phyloP scores from a whole-genome alignment of 805 yeast species.

The Phaffomyces antillensis region DNA sequence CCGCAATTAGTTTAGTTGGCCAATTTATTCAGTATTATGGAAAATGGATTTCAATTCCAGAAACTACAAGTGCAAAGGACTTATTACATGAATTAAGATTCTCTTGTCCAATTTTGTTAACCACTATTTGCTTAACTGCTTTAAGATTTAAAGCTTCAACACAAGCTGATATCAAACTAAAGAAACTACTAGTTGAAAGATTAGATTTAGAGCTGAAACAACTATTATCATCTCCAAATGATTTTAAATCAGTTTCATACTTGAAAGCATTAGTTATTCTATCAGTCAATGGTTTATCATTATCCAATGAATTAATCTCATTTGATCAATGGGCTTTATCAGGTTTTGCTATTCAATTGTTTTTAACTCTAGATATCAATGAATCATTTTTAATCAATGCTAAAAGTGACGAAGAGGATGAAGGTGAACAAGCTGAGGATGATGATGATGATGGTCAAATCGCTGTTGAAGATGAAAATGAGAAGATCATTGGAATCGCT shows the following conservation, averaged over 20 bases:
- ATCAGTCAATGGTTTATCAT: constrained; percentile 56
- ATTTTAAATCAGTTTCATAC: constrained; percentile 48
- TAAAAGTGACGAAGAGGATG: not conserved
- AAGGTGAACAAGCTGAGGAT: not conserved
- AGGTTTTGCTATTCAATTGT: constrained; percentile 57
- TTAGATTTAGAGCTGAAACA: constrained; percentile 31
- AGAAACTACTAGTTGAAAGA: constrained; percentile 27
- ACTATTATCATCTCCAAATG: constrained; percentile 39
- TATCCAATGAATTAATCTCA: constrained; percentile 44
- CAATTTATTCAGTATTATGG: constrained; percentile 64
- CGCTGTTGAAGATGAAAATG: not conserved
- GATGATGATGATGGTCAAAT: constrained; percentile 23
- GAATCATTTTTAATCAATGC: constrained; percentile 16
- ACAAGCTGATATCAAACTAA: constrained; percentile 6
- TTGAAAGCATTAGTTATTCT: constrained; percentile 62
- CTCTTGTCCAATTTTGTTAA: constrained; percentile 55
- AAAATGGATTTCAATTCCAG: constrained; percentile 72
- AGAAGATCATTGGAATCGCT: not conserved
- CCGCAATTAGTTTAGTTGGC: constrained; percentile 43
- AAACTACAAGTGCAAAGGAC: constrained; percentile 35
- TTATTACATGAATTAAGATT: constrained; percentile 39
- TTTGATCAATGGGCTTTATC: constrained; percentile 70
- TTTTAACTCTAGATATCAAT: constrained; percentile 41
- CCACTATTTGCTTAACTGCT: constrained; percentile 58
- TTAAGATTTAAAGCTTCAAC: constrained; percentile 36